A percentile compares a stretch with the other conserved stretches of the same genome.
These are phyloP conservation scores for Penicillium macrosclerotiorum DNA, from an alignment of 495 filamentous ascomycete genomes.

Conservation along the genomic window DNA sequence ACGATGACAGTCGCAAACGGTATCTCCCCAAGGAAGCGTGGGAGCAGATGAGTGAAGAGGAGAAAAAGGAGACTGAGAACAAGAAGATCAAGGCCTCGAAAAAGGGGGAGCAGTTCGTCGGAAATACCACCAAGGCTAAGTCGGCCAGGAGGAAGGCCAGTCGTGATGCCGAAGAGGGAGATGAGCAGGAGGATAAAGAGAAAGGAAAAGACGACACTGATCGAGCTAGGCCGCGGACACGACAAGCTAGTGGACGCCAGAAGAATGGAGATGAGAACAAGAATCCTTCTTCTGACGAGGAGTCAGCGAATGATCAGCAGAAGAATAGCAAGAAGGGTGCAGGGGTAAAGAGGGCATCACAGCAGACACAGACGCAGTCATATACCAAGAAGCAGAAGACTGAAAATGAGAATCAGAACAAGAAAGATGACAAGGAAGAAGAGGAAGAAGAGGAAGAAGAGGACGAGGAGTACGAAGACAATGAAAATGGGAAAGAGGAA, in stretches of 20 bases:
- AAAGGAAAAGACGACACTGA: background rate
- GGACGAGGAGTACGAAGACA: background rate
- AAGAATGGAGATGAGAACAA: background rate
- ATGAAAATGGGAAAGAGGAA: background rate
- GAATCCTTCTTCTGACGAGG: too few relatives aligned
- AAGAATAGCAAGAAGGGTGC: background rate
- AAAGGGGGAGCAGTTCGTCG: slow-evolving; percentile 45
- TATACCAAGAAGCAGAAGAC: slow-evolving; percentile 10
- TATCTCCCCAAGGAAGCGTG: slow-evolving; percentile 51
- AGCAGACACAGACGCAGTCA: slow-evolving; percentile 5
- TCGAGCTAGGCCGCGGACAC: background rate
- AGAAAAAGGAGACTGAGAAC: slow-evolving; percentile 44
- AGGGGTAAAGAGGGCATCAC: slow-evolving; percentile 6
- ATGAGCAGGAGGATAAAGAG: background rate
- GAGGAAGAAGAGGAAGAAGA: background rate
- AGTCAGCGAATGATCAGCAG: background rate
- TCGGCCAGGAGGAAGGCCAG: slow-evolving; percentile 28
- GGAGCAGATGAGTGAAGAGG: slow-evolving; percentile 44
- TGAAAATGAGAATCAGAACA: background rate
- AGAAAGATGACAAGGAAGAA: background rate
- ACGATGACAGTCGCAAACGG: slow-evolving; percentile 43
- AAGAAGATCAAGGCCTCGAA: slow-evolving; percentile 42
- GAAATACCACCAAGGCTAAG: slow-evolving; percentile 41
- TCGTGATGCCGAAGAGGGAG: background rate
- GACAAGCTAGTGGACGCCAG: background rate